Base-by-base conservation (phyloP, 108 stramenopile species). In the Fistulifera pelliculosa region DNA sequence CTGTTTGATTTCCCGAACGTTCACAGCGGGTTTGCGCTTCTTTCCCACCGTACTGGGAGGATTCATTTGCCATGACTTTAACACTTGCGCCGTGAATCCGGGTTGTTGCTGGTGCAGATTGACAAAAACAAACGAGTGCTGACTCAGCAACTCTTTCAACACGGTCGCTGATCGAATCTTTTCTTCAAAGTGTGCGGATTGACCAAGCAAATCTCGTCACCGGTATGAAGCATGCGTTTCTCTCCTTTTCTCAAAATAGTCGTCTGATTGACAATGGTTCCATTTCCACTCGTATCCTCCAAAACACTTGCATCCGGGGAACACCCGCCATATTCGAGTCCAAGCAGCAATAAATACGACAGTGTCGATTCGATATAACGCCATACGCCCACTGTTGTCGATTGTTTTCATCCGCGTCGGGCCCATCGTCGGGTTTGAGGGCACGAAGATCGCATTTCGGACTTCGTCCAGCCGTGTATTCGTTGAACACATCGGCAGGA, bases 151-250 rank as follows among this genome's bases (percentile, higher is more conserved):
- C 22, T 22, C 19, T 39, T 80, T 61, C 24, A 71, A 53, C 5
- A 71, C 55, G 17, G 60, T 43, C 8, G 41, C 27, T 17, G 58
- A 64, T 13, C 56, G 53, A 22, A 83, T 66, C 22, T 60, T 75
- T 76, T 83, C 22, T 65, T 61, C n/a, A 90, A 49, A 11, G 74
- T 61, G 23, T 62, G 60, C 7, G 90, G 72, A 65, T 90, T 88
- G 62, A 94, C 63, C n/a, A 96, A 61, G 23, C 80, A 93, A 19
- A 96, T 87, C 42, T 92, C 93, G 61, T 96, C 96, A 1, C 96
- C 96, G 8, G 86, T 86, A 50, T 94, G 88, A 6, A 96, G 63
- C 51, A 86, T 48, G 8, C 94, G 70, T 48, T 79, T 65, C 67
- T 94, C 79, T 26, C 92, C 86, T 42, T 66, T 70, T 24, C 71